These are phyloP conservation scores for Cystobasidium tubakii DNA, from an alignment of 768 basidiomycete species.

Conservation along the genomic window DNA sequence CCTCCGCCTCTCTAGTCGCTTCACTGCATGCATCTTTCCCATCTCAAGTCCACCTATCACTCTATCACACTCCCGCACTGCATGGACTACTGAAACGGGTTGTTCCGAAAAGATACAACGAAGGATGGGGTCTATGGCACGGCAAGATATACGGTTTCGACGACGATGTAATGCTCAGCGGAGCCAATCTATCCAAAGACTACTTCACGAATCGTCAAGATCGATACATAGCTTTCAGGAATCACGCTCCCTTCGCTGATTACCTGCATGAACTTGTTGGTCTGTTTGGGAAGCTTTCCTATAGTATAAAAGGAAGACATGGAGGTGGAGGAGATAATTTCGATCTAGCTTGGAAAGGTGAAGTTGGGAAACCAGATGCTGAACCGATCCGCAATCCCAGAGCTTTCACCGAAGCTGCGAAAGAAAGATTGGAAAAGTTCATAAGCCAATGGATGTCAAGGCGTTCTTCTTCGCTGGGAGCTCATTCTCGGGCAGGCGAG, in stretches of 20 bases:
- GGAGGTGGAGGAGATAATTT: conserved; percentile 34
- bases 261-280: conserved; percentile 78
- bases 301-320: conserved; percentile 50
- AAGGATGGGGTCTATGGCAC: conserved; percentile 99
- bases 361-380: neutral
- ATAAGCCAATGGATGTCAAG: conserved; percentile 11
- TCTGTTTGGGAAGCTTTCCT: conserved; percentile 67
- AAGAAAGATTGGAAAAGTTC: neutral
- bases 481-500: neutral
- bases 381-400: conserved; percentile 9
- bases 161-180: conserved; percentile 83
- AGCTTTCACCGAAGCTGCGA: conserved; percentile 12
- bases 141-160: conserved; percentile 92
- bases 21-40: conserved; percentile 70
- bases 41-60: conserved; percentile 64
- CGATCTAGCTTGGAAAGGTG: conserved; percentile 24
- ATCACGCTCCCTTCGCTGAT: conserved; percentile 62
- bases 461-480: neutral
- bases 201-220: conserved; percentile 96
- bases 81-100: conserved; percentile 65
- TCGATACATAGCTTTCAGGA: conserved; percentile 72
- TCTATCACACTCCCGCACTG: conserved; percentile 83
- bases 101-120: conserved; percentile 88
- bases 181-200: conserved; percentile 84
- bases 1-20: conserved; percentile 56